Evolutionary conservation across 108 stramenopile genomes (phyloP), one percentile per base, ranked within the genome.

Genomic region (Skeletonema costatum): DNA sequence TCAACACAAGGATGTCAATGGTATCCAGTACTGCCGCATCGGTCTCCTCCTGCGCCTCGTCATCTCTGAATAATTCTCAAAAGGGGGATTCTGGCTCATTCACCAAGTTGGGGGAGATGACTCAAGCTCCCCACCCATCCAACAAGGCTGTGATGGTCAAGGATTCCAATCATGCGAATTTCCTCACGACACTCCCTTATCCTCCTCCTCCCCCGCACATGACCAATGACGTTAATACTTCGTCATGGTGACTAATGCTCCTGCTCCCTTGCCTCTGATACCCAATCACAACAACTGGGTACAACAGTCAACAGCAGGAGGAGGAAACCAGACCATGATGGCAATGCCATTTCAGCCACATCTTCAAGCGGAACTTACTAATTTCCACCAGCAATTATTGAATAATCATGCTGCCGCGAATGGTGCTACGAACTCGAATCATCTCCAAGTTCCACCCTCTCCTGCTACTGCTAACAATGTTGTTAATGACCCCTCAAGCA

Each of bases 131-230:
- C 9, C 53, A 25, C 4, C 6, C 19, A 56, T 56, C 53, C 19
- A 56, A 56, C 25, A 25, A 56, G 21, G 53, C 53, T 25, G 21
- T 56, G 53, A 56, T 56, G 29, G 53, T 56, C 53, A 56, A 56
- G 53, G 53, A 56, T 56, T 56, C 53, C 21, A 56, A 56, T 35
- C 33, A 64, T 51, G 41, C 32, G 41, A 64, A 64, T 64, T 64
- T 29, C 53, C 53, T 25, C 9, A 25, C 53, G 0, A 56, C 53
- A 2, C 53, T 56, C 53, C 53, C 53, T 29, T 51, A 51, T 64
- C 63, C 46, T 48, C 32, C 35, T 6, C 32, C 63, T 6, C 12
- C 46, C n/a, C n/a, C 53, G 7, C 53, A 56, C 2, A 7, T 56
- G 19, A 1, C 44, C 53, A 29, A 56, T 25, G 53, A 56, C 9